phyloP scores from a whole-genome alignment of 2,329 filamentous ascomycete genomes.

The Fusarium sambucinum region DNA sequence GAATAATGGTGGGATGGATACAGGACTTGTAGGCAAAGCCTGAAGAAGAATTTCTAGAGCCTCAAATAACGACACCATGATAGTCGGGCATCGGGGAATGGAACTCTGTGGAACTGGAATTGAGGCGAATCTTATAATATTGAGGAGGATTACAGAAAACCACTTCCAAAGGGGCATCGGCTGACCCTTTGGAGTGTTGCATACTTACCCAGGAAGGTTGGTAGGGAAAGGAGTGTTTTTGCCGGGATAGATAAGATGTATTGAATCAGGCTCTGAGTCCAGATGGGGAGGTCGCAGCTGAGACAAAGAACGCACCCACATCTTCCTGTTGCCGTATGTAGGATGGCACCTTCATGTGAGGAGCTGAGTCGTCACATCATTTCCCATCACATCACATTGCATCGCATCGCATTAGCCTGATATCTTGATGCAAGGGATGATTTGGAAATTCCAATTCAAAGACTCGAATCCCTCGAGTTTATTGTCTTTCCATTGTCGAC shows the following conservation, averaged over 20 bases:
- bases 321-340: not conserved
- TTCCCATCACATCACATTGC: constrained; percentile 13
- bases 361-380: constrained; percentile 1
- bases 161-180: no score
- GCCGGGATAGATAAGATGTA: not conserved
- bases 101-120: not conserved
- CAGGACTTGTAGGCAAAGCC: constrained; percentile 13
- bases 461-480: not conserved
- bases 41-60: not conserved
- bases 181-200: not conserved
- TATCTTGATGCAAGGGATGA: not conserved
- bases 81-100: not conserved
- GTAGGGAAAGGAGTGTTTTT: not conserved
- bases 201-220: not conserved
- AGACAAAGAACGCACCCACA: constrained; percentile 13
- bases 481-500: not conserved
- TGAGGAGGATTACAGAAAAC: not conserved
- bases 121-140: constrained; percentile 11
- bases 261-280: constrained; percentile 13
- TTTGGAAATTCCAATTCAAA: constrained; percentile 11
- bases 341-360: constrained; percentile 3
- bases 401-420: constrained; percentile 4
- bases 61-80: not conserved
- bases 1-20: not conserved
- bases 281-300: constrained; percentile 3